Base-by-base conservation (phyloP, 2,329 filamentous ascomycete genomes). In the Diaporthe destruens region DNA sequence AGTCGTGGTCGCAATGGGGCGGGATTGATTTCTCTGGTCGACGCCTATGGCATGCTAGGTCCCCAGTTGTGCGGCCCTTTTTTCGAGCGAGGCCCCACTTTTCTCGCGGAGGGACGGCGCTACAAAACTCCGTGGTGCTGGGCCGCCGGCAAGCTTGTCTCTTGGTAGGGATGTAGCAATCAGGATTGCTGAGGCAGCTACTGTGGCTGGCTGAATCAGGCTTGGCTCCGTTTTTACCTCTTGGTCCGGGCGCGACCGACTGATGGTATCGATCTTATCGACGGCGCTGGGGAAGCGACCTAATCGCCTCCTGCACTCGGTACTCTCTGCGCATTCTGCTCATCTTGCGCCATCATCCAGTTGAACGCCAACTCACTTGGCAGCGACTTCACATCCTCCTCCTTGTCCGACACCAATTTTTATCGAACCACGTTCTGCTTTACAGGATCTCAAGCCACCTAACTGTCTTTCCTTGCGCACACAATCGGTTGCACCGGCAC, bases 51-150 rank as follows among this genome's bases (percentile, higher is more conserved):
- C 32, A 66, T 51, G 61, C 44, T 32, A 66, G 61, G 61, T 66
- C 61, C 57, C 57, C 71, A 73, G 69, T 71, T 75, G 72, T 74
- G 72, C 72, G 72, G 72, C 71, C 69, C 69, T 70, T 70, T 61
- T 70, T 70, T 61, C 67, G 67, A 61, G 44, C 20, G 3, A 1
- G 11, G 53, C 34, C 6, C 68, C 68, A 70, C 68, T 70, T 61
- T 23, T 54, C 42, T 36, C 9, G n/a, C 23, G 11, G 57, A 34
- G 47, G 61, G 25, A 39, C 68, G 68, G 68, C 68, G 68, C 55
- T 70, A 70, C 68, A 70, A 61, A 70, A 61, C 68, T 70, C 68
- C 68, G 68, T 7, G n/a, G 42, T 12, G 36, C 36, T 47, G 44
- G 20, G 44, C 44, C 34, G 34, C 20, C n/a, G 55, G 12, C n/a